Evolutionary conservation across 2,329 filamentous ascomycete species (phyloP).

Genomic region (Phialemonium atrogriseum): DNA sequence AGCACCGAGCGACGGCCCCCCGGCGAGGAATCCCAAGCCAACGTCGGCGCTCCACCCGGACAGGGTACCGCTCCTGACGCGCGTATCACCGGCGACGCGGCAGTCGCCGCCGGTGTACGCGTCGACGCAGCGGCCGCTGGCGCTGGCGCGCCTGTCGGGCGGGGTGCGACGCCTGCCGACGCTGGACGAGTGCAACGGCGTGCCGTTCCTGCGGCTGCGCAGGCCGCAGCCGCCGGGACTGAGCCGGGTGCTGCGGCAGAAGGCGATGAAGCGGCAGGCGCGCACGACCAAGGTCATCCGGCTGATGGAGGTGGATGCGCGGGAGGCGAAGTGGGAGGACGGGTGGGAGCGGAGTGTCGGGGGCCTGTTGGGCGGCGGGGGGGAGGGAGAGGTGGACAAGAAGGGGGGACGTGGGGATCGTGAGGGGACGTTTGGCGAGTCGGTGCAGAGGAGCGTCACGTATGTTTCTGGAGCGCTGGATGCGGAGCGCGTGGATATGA

Average conservation of each 20-base stretch:
- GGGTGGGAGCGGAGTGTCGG: conserved; percentile 32
- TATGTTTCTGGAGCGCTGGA: conserved; percentile 21
- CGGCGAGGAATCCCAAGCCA: no score
- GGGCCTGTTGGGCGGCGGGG: conserved; percentile 2
- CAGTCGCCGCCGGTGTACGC: conserved; percentile 37
- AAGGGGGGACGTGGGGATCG: conserved; percentile 19
- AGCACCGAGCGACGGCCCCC: no score
- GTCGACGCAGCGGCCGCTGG: conserved; percentile 36
- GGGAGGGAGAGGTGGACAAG: conserved; percentile 4
- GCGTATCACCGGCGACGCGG: conserved; percentile 14
- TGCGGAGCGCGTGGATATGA: conserved; percentile 25
- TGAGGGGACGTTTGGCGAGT: conserved; percentile 6
- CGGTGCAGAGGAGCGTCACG: conserved; percentile 1
- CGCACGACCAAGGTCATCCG: conserved; percentile 28
- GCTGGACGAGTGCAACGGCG: conserved; percentile 40
- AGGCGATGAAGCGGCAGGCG: conserved; percentile 33
- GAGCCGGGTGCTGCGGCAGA: conserved; percentile 47
- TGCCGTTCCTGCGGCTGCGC: conserved; percentile 57
- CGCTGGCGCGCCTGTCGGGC: conserved; percentile 38
- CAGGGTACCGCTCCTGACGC: conserved; percentile 22
- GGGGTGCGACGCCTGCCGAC: conserved; percentile 48
- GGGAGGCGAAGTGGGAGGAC: conserved; percentile 32
- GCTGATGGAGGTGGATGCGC: conserved; percentile 28
- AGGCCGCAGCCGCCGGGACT: conserved; percentile 58
- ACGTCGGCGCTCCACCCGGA: conserved; percentile 11